Base-by-base conservation (phyloP, 306 rosid genomes). In the Vigna unguiculata region DNA sequence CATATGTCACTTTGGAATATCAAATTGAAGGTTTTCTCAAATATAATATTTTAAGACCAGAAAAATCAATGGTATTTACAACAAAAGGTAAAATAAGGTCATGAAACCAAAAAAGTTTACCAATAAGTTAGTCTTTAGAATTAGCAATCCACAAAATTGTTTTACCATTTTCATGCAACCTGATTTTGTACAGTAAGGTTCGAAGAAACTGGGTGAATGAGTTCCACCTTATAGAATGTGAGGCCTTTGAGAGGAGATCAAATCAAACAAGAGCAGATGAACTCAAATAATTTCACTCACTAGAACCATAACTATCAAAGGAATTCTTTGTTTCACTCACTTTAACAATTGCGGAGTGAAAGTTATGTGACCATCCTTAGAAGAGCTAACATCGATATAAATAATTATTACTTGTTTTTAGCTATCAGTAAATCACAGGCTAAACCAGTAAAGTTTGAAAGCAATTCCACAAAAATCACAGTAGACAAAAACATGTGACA, bases 401-500 rank as follows among this genome's bases (percentile, higher is more conserved):
- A 40, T 2, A 59, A 24, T 10, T 59, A 25, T 32, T 14, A 2
- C 0, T 9, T 41, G 21, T 43, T 51, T 19, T 47, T 45, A 43
- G 60, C 69, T 46, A 24, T 46, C 15, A 54, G 11, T 41, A 40
- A 9, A 20, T 45, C 80, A 48, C 22, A 58, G 38, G 49, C 59
- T 47, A 46, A 55, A 72, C 40, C 47, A 46, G 17, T 9, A 22
- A 40, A 48, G 24, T 59, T 54, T 15, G 30, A 43, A 67, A 17
- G 17, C 43, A 36, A 64, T 49, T 67, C 17, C 40, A 83, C 61
- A 52, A 4, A n/a, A 52, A 62, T 19, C 64, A 34, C 43, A 34
- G 24, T 49, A 38, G 49, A 25, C 20, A 25, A 72, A n/a, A 41
- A 58, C 46, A 38, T 12, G 74, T 1, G 47, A 54, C 65, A 74